Evolutionary conservation across 108 stramenopile species (phyloP).

Genomic region (Fragilaria crotonensis): DNA sequence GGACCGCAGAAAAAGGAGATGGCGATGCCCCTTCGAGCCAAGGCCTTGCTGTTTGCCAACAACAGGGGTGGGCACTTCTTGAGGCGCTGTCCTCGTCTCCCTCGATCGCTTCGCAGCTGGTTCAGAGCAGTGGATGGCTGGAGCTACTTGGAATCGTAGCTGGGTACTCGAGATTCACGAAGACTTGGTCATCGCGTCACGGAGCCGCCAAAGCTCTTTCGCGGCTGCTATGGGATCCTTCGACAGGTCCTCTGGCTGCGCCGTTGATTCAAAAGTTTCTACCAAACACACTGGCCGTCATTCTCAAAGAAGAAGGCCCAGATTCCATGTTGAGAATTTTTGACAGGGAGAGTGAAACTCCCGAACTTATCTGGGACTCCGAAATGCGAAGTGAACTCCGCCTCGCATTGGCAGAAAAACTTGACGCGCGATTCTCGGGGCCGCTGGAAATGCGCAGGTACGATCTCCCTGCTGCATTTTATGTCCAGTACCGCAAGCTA

Average conservation of each 20-base stretch:
- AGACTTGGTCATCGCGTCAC: constrained; percentile 33
- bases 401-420: constrained; percentile 22
- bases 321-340: constrained; percentile 49
- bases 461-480: constrained; percentile 21
- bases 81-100: constrained; percentile 52
- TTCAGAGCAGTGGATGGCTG: constrained; percentile 46
- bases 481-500: constrained; percentile 43
- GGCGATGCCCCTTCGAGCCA: constrained; percentile 4
- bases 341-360: constrained; percentile 60
- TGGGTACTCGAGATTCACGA: constrained; percentile 45
- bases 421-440: too few species aligned
- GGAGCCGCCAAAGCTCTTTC: constrained; percentile 57
- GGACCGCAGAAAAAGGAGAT: constrained; percentile 14
- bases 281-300: constrained; percentile 29
- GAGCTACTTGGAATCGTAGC: constrained; percentile 58
- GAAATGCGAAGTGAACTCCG: constrained; percentile 60
- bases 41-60: constrained; percentile 16
- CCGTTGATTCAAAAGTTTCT: constrained; percentile 39
- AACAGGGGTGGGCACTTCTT: constrained; percentile 42
- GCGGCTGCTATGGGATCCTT: constrained; percentile 54
- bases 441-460: constrained; percentile 20
- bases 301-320: constrained; percentile 51
- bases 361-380: constrained; percentile 75
- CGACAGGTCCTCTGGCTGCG: constrained; percentile 23
- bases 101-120: constrained; percentile 36